These are phyloP conservation scores for Haplographium delicatum DNA, from an alignment of 495 filamentous ascomycete genomes.

Conservation along the genomic window DNA sequence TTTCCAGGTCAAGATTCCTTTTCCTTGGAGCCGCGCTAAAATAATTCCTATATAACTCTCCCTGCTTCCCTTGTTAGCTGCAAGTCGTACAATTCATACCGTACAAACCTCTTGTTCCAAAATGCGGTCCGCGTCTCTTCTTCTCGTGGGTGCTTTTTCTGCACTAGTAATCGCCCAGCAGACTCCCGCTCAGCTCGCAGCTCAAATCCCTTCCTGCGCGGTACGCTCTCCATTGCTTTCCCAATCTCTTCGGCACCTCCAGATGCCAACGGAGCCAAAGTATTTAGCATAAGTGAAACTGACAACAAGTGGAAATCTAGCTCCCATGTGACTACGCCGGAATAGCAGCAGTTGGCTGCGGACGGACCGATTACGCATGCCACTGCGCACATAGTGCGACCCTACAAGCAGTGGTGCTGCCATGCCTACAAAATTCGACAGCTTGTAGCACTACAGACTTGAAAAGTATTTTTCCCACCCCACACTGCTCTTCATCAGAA, in stretches of 20 bases:
- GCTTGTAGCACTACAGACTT: neutral
- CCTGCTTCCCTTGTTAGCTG: too few relatives aligned
- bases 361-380: neutral
- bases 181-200: conserved; percentile 3
- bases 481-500: neutral
- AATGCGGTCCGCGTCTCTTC: too few relatives aligned
- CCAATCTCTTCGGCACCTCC: neutral
- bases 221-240: neutral
- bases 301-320: too few relatives aligned
- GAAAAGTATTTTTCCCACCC: conserved; percentile 2
- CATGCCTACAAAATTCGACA: neutral
- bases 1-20: too few relatives aligned
- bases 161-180: neutral
- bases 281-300: too few relatives aligned
- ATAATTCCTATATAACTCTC: too few relatives aligned
- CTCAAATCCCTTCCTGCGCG: conserved; percentile 1
- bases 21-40: too few relatives aligned
- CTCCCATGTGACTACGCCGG: conserved; percentile 1
- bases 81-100: too few relatives aligned
- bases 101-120: too few relatives aligned
- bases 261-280: too few relatives aligned
- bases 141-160: too few relatives aligned
- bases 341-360: conserved; percentile 3
- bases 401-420: neutral
- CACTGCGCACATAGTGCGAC: conserved; percentile 1